Base-by-base conservation (phyloP, 1,139 yeast genomes). In the Arxiozyma telluris region DNA sequence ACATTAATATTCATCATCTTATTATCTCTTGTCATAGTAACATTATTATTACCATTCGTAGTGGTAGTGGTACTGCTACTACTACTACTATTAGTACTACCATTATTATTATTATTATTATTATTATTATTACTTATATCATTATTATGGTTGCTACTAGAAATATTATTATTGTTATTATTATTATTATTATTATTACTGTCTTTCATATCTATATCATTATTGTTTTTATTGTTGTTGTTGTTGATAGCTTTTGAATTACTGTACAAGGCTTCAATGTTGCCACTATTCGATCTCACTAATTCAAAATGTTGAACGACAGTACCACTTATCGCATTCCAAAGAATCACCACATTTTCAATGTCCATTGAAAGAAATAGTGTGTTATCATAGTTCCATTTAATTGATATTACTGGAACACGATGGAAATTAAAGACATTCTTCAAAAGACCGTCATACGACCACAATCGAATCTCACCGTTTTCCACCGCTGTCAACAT, bases 401-500 rank as follows among this genome's bases (percentile, higher is more conserved):
- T 68, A 17, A 80, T 65, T 1, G 73, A 65, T 11, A 82, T 60
- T 0, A 83, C 73, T 0, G 87, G 82, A 4, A 80, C 71, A 51
- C 76, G 73, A 60, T 83, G 87, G 46, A 77, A 67, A 27, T 77
- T 72, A 57, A 82, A 77, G 1, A 85, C 79, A 59, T 83, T 84
- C 57, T 81, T 74, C 50, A 88, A 73, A 47, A 76, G 76, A 0
- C 91, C 93, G 53, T 80, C 83, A 0, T 79, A 76, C 21, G 81
- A 76, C 93, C 93, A 86, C 17, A 84, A 73, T 54, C 89, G 71
- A 17, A 86, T 63, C 60, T 84, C 91, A 20, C 93, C 91, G 59
- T 75, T 74, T 50, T 76, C 78, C 1, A 80, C 78, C 0, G 81
- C 82, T 0, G 89, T 83, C 12, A 82, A 71, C 3, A 85, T 67